Evolutionary conservation across 495 filamentous ascomycete genomes (phyloP), one percentile per base, ranked within the genome.

Genomic region (Rusavskia elegans): DNA sequence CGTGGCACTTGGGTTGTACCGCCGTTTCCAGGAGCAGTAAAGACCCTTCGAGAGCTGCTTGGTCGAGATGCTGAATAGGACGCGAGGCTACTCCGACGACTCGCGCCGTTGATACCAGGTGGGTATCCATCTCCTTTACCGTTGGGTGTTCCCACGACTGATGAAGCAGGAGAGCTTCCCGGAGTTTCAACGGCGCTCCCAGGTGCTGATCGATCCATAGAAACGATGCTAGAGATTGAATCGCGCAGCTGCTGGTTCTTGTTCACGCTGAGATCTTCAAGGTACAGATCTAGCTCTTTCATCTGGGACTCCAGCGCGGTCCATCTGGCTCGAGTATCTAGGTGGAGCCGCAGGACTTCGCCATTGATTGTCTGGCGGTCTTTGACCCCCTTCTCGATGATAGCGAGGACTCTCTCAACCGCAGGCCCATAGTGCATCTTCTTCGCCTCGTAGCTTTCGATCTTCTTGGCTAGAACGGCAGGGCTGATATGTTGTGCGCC

Each of bases 371-470:
- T 96, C 37, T 93, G 68, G 14, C 92, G 80, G 57, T 96, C 87
- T 59, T 83, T 84, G 55, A 96, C 82, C 19, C 89, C 92, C 61
- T 87, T 90, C 54, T 92, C 86, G 42, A 96, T 95, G 63, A 97
- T 92, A 19, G 78, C 76, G 40, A 96, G 68, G 13, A 96, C 86
- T 44, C 87, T 79, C 62, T 89, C 87, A 58, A 98, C 94, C 3
- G 92, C 87, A n/a, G 87, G 85, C 7, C 89, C 82, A 62, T 96
- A 98, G 63, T 97, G 90, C 55, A 80, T 79, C 64, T 89, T 94
- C 71, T 96, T 98, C 23, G 86, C 85, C 66, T 96, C 89, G 66
- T 94, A 97, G 53, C 75, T 93, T 66, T 95, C 88, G 21, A 94
- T 81, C 62, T 84, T 88, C 66, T 87, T 89, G 50, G 74, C 74